Evolutionary conservation across 2,329 filamentous ascomycete genomes (phyloP), one percentile per base, ranked within the genome.

Genomic region (Diaporthe amygdali): DNA sequence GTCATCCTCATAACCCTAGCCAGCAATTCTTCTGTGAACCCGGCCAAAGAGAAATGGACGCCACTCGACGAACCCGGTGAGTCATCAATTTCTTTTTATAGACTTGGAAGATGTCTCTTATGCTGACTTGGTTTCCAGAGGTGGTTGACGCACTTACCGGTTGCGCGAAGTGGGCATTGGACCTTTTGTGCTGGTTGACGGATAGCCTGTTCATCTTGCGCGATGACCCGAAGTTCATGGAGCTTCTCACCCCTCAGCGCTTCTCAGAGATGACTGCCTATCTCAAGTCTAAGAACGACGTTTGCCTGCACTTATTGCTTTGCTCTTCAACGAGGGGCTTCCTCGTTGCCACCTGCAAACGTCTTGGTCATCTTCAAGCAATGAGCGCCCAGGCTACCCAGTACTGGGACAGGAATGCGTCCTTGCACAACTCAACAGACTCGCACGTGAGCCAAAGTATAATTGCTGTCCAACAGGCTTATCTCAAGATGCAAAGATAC

Each of bases 101-200:
- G 66, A 7, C 27, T 30, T 1, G 25, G 12, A 25, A 34, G 15
- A 27, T 22, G 49, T 44, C 20, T 27, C 10, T 7, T 15, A 51
- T 15, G 37, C 34, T 55, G 56, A 68, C 32, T 14, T 34, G 22
- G 2, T 71, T 2, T 12, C n/a, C 67, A 90, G 94, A 96, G 78
- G 90, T 94, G 15, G 88, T 96, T 2, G 89, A 91, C 49, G 89
- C 91, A 54, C 84, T 97, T 14, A 88, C 91, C 6, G 93, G 94
- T 27, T 92, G 94, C 68, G 90, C 93, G 5, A 91, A 89, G 77
- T 98, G 95, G 95, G 89, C 90, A 0, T 85, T 95, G 44, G 92
- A 96, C 72, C 84, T 97, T 17, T 80, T 92, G 55, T 84, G 87
- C 2, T 92, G 90, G 88, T 79, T 92, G 14, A 83, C 84, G n/a